Conservation (phyloP, 2,329 filamentous ascomycete species). For the Aspergillus unguis region DNA sequence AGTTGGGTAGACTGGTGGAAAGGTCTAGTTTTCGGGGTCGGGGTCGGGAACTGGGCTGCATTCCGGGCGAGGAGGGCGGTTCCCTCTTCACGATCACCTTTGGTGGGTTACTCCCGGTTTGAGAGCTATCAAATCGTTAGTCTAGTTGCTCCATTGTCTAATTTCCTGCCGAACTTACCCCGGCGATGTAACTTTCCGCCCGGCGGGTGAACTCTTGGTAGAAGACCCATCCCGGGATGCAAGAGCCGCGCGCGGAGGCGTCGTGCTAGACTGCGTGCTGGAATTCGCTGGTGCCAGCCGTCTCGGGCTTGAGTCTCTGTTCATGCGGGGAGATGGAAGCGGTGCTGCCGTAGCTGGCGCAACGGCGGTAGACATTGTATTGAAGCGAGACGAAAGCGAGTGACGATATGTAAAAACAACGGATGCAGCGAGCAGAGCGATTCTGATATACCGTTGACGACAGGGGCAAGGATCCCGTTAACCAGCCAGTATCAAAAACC, state of each 20-base stretch:
- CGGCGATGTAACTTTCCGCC: conserved; percentile 40
- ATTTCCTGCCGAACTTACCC: conserved; percentile 42
- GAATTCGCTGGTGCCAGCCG: conserved; percentile 38
- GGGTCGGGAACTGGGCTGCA: conserved; percentile 58
- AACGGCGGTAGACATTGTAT: conserved; percentile 49
- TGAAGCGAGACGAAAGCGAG: conserved; percentile 2
- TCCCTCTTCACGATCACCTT: conserved; percentile 97
- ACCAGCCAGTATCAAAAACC: conserved; percentile 5
- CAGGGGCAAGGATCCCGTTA: conserved; percentile 2
- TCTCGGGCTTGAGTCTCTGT: conserved; percentile 45
- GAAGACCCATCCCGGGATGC: conserved; percentile 34
- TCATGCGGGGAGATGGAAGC: conserved; percentile 43
- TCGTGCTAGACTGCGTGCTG: conserved; percentile 32
- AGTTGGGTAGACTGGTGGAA: conserved; percentile 43
- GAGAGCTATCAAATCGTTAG: conserved; percentile 22
- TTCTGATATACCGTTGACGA: conserved; percentile 3
- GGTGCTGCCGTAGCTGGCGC: conserved; percentile 44
- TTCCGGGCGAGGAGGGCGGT: conserved; percentile 74
- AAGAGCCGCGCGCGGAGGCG: conserved; percentile 32
- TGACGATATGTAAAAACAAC: neutral
- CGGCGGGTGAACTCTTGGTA: conserved; percentile 33
- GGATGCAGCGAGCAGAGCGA: neutral
- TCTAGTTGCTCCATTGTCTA: neutral
- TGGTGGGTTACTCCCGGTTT: conserved; percentile 54
- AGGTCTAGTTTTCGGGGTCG: conserved; percentile 47